Conservation (phyloP, 441 rosid species). For the Viola pubescens region DNA sequence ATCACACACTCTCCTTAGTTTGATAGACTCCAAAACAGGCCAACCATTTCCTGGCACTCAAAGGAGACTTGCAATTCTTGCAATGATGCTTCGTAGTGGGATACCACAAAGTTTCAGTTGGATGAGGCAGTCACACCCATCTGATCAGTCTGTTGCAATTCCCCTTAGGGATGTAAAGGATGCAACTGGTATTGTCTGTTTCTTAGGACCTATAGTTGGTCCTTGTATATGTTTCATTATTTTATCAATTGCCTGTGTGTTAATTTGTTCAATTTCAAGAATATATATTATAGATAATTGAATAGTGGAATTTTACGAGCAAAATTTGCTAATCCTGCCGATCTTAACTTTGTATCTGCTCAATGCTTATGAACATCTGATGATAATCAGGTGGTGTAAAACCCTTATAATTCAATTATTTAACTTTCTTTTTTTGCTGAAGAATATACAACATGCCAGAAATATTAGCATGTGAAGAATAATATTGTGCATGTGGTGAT, state of each 20-base stretch:
- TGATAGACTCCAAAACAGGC: slow-evolving; percentile 69
- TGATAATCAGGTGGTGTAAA: not conserved
- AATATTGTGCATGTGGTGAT: not conserved
- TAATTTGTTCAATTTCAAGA: not conserved
- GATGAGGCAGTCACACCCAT: slow-evolving; percentile 44
- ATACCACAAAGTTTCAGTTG: slow-evolving; percentile 63
- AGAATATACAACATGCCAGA: not conserved
- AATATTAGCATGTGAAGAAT: not conserved
- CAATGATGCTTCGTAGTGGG: slow-evolving; percentile 87
- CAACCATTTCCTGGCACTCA: slow-evolving; percentile 58
- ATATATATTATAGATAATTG: too few species aligned
- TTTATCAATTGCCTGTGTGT: slow-evolving; percentile 2
- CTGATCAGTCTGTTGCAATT: slow-evolving; percentile 32
- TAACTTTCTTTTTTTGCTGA: too few species aligned
- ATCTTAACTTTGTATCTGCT: not conserved
- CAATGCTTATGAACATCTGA: slow-evolving; percentile 5
- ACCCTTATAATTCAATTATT: not conserved
- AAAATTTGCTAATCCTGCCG: too few species aligned
- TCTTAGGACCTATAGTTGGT: too few species aligned
- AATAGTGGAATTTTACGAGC: too few species aligned
- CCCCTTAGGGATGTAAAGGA: slow-evolving; percentile 38
- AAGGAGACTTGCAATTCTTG: slow-evolving; percentile 53
- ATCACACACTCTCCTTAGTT: slow-evolving; percentile 92
- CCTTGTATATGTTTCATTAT: not conserved
- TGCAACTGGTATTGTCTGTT: slow-evolving; percentile 31